Evolutionary conservation across 371 early-diverging fungal genomes (phyloP).

Genomic region (Rhizopus arrhizus): DNA sequence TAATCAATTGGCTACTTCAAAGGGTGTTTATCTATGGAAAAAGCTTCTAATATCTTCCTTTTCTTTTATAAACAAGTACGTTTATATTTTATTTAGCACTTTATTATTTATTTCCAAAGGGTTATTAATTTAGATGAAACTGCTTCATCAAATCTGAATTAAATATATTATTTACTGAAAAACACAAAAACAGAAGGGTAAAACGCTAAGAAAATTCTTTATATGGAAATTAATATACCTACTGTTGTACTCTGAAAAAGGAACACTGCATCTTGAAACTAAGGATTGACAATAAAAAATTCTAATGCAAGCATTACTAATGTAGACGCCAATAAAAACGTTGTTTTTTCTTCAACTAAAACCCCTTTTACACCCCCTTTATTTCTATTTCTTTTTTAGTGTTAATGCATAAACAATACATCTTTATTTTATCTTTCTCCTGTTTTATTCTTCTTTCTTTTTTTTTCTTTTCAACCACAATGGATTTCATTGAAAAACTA

Average conservation of each 20-base stretch:
- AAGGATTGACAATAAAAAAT: conserved; percentile 3
- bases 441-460: conserved; percentile 1
- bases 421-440: conserved; percentile 8
- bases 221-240: background rate
- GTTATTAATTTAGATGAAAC: no score
- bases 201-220: background rate
- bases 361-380: background rate
- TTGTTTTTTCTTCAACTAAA: background rate
- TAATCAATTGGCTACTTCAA: no score
- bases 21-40: no score
- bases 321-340: background rate
- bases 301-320: background rate
- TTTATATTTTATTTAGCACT: no score
- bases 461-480: background rate
- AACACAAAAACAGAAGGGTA: background rate
- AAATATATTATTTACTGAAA: background rate
- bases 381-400: background rate
- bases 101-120: background rate
- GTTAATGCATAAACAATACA: conserved; percentile 1
- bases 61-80: no score
- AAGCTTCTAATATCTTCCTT: no score
- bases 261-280: conserved; percentile 8
- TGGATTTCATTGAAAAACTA: conserved; percentile 31
- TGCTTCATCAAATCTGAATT: background rate
- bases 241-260: background rate